Conservation (phyloP, 257 asterid genomes). For the Perilla frutescens region DNA sequence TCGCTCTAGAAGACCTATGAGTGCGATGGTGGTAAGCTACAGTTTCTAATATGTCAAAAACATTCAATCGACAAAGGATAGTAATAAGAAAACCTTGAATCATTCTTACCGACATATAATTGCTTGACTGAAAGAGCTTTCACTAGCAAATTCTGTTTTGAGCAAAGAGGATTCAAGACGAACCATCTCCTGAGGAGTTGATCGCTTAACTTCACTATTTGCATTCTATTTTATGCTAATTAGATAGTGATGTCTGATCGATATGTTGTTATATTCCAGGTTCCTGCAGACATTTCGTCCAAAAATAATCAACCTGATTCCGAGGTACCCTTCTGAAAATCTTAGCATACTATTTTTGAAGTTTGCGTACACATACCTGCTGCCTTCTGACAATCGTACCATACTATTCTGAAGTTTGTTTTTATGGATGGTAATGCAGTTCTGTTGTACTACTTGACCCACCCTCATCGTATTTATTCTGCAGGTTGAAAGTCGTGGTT, state of each 20-base stretch:
- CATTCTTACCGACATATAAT: background rate
- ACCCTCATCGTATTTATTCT: constrained; percentile 25
- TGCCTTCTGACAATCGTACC: background rate
- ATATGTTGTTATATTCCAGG: constrained; percentile 51
- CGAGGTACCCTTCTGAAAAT: constrained; percentile 50
- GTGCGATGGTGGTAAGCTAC: constrained; percentile 71
- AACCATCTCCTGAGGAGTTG: constrained; percentile 10
- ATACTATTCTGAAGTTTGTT: constrained; percentile 1
- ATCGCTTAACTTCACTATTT: background rate
- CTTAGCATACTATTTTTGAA: constrained; percentile 5
- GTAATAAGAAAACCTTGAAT: constrained; percentile 8
- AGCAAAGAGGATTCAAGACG: background rate
- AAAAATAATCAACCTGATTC: constrained; percentile 57
- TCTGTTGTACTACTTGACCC: constrained; percentile 21
- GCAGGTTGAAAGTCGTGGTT: constrained; percentile 67
- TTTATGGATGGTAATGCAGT: background rate
- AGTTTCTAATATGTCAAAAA: background rate
- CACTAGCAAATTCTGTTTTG: too few species aligned
- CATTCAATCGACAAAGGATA: background rate
- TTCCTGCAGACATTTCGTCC: constrained; percentile 77
- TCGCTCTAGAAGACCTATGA: constrained; percentile 80
- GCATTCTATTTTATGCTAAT: background rate
- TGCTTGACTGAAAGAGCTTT: background rate
- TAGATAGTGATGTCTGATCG: constrained; percentile 30
- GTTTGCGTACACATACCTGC: background rate